Percentiles rank a stretch among this genome's conserved stretches.
phyloP scores from a whole-genome alignment of 192 early-diverging fungal genomes.

The Dimargaris verticillata region DNA sequence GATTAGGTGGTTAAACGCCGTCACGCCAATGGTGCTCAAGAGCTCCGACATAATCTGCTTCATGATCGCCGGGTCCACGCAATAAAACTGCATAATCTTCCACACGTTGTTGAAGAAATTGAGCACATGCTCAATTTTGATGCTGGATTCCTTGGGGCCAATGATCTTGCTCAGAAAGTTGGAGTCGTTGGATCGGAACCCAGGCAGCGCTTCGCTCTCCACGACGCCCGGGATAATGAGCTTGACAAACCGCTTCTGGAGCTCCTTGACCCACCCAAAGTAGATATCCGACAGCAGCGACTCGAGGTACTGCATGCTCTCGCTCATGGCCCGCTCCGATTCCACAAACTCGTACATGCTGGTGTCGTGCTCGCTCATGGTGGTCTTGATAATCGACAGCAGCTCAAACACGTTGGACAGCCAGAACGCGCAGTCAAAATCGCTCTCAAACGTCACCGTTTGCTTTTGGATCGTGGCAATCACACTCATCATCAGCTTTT shows the following conservation, averaged over 20 bases:
- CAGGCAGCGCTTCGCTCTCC: constrained; percentile 86
- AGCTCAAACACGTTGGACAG: constrained; percentile 93
- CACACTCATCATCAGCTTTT: constrained; percentile 67
- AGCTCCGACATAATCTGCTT: constrained; percentile 90
- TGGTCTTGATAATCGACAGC: constrained; percentile 72
- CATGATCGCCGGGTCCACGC: constrained; percentile 80
- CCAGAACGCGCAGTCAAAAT: constrained; percentile 77
- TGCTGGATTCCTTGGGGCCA: constrained; percentile 48
- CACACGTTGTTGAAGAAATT: constrained; percentile 88
- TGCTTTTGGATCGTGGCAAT: constrained; percentile 67
- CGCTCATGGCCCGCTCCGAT: constrained; percentile 60
- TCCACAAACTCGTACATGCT: constrained; percentile 43
- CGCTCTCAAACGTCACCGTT: constrained; percentile 35
- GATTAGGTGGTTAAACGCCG: constrained; percentile 91
- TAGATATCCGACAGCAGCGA: constrained; percentile 85
- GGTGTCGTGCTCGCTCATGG: constrained; percentile 51
- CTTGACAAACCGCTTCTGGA: constrained; percentile 85
- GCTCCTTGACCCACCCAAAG: constrained; percentile 95
- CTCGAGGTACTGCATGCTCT: constrained; percentile 79
- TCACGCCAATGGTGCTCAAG: constrained; percentile 85
- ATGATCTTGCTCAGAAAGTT: constrained; percentile 85
- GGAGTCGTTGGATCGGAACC: constrained; percentile 83
- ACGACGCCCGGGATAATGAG: constrained; percentile 94
- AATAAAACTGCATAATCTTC: constrained; percentile 94
- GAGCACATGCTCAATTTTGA: constrained; percentile 88